Evolutionary conservation across 2,329 filamentous ascomycete species (phyloP).

Genomic region (Pseudopyrenochaeta lycopersici): DNA sequence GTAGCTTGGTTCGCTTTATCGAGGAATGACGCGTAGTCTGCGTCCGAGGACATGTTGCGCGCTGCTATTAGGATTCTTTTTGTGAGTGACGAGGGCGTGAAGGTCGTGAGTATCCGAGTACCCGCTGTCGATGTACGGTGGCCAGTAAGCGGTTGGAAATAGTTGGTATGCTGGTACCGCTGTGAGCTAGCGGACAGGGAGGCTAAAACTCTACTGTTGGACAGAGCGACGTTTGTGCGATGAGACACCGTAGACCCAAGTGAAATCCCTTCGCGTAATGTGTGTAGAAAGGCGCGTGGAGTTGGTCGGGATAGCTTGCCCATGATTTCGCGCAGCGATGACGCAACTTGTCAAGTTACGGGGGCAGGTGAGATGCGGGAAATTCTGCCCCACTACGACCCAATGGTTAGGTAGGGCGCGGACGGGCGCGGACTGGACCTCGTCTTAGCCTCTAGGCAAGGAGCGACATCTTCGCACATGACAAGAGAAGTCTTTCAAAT

Average conservation of each 20-base stretch:
- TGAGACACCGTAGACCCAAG: not conserved
- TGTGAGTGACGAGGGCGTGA: not conserved
- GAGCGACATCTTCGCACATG: not conserved
- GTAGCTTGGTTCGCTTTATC: conserved; percentile 83
- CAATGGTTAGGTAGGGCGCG: not conserved
- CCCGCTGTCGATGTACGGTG: not conserved
- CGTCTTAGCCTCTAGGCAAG: not conserved
- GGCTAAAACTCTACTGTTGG: not conserved
- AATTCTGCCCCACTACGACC: conserved; percentile 8
- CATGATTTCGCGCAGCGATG: conserved; percentile 34
- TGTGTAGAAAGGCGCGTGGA: conserved; percentile 3
- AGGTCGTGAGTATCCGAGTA: not conserved
- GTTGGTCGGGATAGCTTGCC: conserved; percentile 13
- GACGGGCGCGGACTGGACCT: not conserved
- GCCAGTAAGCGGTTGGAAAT: not conserved
- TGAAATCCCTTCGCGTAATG: not conserved
- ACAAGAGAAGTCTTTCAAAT: not conserved
- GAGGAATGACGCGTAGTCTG: conserved; percentile 84
- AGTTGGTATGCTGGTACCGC: not conserved
- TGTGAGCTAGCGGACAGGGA: not conserved
- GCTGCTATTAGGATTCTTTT: not conserved
- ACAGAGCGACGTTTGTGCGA: not conserved
- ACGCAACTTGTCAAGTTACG: conserved; percentile 29
- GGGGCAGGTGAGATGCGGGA: conserved; percentile 16
- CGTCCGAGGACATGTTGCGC: conserved; percentile 74